These are phyloP conservation scores for Aquilaria yunnanensis DNA, from an alignment of 345 rosid genomes.

Conservation along the genomic window DNA sequence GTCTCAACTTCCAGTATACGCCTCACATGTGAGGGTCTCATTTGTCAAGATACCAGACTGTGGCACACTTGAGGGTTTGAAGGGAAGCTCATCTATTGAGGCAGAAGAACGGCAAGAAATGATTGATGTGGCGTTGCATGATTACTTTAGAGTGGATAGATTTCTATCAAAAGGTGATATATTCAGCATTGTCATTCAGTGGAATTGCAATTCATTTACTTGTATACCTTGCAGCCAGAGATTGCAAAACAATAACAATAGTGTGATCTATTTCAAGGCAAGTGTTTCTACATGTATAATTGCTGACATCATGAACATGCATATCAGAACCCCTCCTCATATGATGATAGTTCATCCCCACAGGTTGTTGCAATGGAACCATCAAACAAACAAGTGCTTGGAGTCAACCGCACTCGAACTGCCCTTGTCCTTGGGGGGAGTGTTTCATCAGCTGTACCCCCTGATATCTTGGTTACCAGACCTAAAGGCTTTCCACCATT, in stretches of 20 bases:
- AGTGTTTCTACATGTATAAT: constrained; percentile 3
- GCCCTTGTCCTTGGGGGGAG: constrained; percentile 95
- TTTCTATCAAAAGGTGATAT: constrained; percentile 64
- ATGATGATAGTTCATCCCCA: constrained; percentile 19
- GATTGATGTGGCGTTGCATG: constrained; percentile 74
- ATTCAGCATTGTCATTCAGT: constrained; percentile 50
- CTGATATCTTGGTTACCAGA: constrained; percentile 48
- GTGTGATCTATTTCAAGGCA: constrained; percentile 77
- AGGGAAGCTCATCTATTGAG: constrained; percentile 53
- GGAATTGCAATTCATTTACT: constrained; percentile 71
- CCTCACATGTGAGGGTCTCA: constrained; percentile 84
- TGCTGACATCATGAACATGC: constrained; percentile 3
- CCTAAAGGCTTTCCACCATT: constrained; percentile 48
- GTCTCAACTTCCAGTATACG: constrained; percentile 47
- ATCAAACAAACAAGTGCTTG: constrained; percentile 64
- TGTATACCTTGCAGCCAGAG: constrained; percentile 70
- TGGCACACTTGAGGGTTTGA: constrained; percentile 63
- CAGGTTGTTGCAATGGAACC: constrained; percentile 97
- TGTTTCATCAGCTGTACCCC: constrained; percentile 73
- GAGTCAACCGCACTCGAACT: constrained; percentile 64
- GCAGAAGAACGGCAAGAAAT: constrained; percentile 79
- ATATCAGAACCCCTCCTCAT: constrained; percentile 13
- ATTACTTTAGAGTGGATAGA: constrained; percentile 78
- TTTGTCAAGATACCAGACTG: constrained; percentile 92
- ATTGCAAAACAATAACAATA: constrained; percentile 23